These are phyloP conservation scores for Elymus sibiricus DNA, from an alignment of 176 grass and related monocot genomes.

Conservation along the genomic window DNA sequence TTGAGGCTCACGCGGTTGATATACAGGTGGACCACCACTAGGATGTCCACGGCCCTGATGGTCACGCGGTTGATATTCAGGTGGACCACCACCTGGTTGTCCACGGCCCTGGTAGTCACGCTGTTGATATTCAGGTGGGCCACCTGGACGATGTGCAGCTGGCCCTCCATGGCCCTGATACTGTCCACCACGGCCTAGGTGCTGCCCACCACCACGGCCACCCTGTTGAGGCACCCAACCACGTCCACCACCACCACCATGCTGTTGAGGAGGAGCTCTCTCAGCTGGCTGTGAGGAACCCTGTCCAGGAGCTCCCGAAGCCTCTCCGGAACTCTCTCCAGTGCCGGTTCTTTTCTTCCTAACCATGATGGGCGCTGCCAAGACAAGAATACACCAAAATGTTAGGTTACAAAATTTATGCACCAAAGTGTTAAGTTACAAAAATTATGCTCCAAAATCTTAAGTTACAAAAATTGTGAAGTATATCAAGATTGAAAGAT, in stretches of 20 bases:
- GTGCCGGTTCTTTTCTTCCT: conserved; percentile 77
- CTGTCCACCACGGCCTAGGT: conserved; percentile 52
- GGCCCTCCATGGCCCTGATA: conserved; percentile 45
- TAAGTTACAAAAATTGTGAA: neutral
- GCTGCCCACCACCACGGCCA: conserved; percentile 50
- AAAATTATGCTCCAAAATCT: neutral
- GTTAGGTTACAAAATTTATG: neutral
- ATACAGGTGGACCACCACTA: conserved; percentile 51
- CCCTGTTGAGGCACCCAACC: conserved; percentile 63
- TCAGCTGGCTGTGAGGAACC: conserved; percentile 43
- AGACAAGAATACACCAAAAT: neutral
- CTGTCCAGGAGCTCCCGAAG: conserved; percentile 38
- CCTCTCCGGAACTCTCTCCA: conserved; percentile 51
- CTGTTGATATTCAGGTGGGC: neutral
- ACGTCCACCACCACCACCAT: conserved; percentile 53
- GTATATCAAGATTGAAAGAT: neutral
- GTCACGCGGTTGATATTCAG: neutral
- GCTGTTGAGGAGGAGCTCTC: conserved; percentile 42
- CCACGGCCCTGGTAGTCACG: conserved; percentile 40
- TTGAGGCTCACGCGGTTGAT: conserved; percentile 63
- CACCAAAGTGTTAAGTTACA: no score
- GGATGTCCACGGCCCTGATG: conserved; percentile 22
- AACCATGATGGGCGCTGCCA: conserved; percentile 56
- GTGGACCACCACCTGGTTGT: neutral
- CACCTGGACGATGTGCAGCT: neutral